A percentile compares a stretch with the other conserved stretches of the same genome.
phyloP scores from a whole-genome alignment of 441 rosid species.

The Mallotus repandus region DNA sequence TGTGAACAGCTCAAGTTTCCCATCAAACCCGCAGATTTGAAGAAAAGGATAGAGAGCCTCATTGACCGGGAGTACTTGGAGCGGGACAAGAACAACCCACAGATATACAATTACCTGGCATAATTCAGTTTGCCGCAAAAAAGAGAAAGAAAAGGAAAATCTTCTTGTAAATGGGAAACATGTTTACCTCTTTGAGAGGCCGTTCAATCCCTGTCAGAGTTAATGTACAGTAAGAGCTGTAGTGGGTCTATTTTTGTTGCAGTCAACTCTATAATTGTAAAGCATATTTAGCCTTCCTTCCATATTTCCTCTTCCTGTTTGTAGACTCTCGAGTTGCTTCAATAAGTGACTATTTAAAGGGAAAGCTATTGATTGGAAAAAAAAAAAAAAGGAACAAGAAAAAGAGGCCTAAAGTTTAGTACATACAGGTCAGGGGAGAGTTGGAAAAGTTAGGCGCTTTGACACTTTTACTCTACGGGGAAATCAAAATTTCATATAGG shows the following conservation, averaged over 20 bases:
- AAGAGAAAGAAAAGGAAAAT: not conserved
- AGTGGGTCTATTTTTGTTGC: conserved; percentile 20
- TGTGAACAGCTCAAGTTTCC: conserved; percentile 91
- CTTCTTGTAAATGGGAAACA: conserved; percentile 29
- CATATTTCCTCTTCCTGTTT: conserved; percentile 1
- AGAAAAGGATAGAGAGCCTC: conserved; percentile 98
- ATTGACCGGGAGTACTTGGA: conserved; percentile 98
- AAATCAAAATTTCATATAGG: not conserved
- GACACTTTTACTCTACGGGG: not conserved
- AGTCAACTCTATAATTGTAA: conserved; percentile 35
- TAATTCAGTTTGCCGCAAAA: conserved; percentile 14
- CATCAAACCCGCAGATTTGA: conserved; percentile 93
- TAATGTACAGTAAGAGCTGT: conserved; percentile 43
- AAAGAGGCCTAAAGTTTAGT: too few species aligned
- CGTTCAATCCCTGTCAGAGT: conserved; percentile 16
- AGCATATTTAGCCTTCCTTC: conserved; percentile 31
- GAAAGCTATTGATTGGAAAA: not conserved
- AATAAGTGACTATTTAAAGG: not conserved
- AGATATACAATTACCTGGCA: conserved; percentile 95
- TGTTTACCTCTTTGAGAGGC: not conserved
- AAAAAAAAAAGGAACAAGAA: not conserved
- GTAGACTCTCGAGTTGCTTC: conserved; percentile 18
- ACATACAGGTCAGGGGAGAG: not conserved
- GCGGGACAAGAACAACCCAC: conserved; percentile 98
- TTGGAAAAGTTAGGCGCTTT: not conserved